A percentile compares a stretch with the other conserved stretches of the same genome.
Conservation (phyloP, 176 grass and related monocot species). For the Dendrocalamus sinicus region DNA sequence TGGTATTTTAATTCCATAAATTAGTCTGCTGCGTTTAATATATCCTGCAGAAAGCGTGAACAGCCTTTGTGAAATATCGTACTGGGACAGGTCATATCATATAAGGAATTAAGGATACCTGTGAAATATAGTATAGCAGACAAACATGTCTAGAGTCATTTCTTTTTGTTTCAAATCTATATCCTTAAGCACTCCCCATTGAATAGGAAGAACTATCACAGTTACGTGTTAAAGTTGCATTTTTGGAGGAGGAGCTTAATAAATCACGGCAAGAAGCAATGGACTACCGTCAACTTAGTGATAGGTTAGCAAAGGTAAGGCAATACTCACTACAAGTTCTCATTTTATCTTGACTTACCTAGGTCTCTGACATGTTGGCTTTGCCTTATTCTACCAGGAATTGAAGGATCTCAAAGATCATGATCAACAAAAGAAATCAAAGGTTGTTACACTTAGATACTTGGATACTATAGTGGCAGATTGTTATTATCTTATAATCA, state of each 20-base stretch:
- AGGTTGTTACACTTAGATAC: conserved; percentile 57
- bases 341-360: conserved; percentile 34
- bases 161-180: conserved; percentile 31
- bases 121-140: conserved; percentile 7
- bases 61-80: conserved; percentile 26
- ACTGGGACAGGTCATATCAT: background rate
- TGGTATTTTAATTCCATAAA: conserved; percentile 24
- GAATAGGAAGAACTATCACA: conserved; percentile 77
- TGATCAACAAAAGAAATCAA: conserved; percentile 84
- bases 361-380: conserved; percentile 44
- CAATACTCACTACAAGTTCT: conserved; percentile 25
- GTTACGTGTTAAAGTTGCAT: conserved; percentile 71
- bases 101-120: background rate
- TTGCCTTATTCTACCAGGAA: conserved; percentile 68
- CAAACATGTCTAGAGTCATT: conserved; percentile 2
- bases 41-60: conserved; percentile 17
- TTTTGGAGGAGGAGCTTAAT: conserved; percentile 85
- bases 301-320: conserved; percentile 81
- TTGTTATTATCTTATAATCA: background rate
- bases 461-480: background rate
- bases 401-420: conserved; percentile 92
- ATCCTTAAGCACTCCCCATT: conserved; percentile 30
- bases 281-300: conserved; percentile 58
- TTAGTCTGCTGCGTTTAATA: conserved; percentile 16
- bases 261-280: conserved; percentile 72